Evolutionary conservation across 1,284 basidiomycete species (phyloP).

Genomic region (Fistulina hepatica): DNA sequence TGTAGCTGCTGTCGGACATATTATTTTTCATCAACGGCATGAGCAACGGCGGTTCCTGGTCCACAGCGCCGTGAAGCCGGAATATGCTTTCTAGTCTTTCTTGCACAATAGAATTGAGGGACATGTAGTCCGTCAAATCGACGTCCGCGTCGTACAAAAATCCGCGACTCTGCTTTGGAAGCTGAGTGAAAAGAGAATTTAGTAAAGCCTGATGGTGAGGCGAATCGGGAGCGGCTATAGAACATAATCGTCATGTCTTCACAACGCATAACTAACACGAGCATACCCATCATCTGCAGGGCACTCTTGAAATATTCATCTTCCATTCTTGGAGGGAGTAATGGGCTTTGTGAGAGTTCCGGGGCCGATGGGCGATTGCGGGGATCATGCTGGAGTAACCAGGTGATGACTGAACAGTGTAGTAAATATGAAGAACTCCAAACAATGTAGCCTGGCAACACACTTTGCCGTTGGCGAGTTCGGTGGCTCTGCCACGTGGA

Average conservation of each 20-base stretch:
- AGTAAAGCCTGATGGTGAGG: slow-evolving; percentile 64
- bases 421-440: neutral
- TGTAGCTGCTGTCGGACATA: slow-evolving; percentile 68
- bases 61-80: slow-evolving; percentile 81
- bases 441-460: slow-evolving; percentile 18
- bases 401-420: slow-evolving; percentile 54
- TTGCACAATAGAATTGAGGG: slow-evolving; percentile 67
- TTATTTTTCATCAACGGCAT: slow-evolving; percentile 42
- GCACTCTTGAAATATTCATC: slow-evolving; percentile 82
- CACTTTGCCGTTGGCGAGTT: slow-evolving; percentile 57
- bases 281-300: slow-evolving; percentile 62
- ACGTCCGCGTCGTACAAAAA: slow-evolving; percentile 73
- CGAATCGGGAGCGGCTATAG: slow-evolving; percentile 58
- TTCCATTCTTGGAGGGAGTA: slow-evolving; percentile 68
- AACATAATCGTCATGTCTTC: no score
- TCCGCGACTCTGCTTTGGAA: slow-evolving; percentile 54
- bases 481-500: slow-evolving; percentile 58
- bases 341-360: slow-evolving; percentile 73
- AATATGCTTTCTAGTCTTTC: slow-evolving; percentile 72
- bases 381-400: slow-evolving; percentile 79
- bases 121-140: slow-evolving; percentile 61
- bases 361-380: slow-evolving; percentile 72
- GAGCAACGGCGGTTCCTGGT: slow-evolving; percentile 75
- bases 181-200: slow-evolving; percentile 60
- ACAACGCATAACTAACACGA: slow-evolving; percentile 3